Evolutionary conservation across 2,329 filamentous ascomycete species (phyloP), one percentile per base, ranked within the genome.

Genomic region (Colletotrichum lindemuthianum): DNA sequence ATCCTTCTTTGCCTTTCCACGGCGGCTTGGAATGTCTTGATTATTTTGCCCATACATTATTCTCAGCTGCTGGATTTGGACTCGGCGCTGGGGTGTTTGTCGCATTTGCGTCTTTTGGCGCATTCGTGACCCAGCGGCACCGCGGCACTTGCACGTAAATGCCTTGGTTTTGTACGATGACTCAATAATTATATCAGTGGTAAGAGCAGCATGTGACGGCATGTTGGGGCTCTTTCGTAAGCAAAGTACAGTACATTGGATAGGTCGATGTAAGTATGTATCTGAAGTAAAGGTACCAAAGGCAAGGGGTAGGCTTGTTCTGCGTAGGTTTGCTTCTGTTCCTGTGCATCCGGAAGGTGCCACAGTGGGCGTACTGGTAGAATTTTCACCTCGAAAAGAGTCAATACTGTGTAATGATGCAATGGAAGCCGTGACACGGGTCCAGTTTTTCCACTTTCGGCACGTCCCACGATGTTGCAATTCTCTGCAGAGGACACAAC

Each of bases 391-490:
- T 61, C 33, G 33, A 34, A 59, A 64, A 49, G 33, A 43, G 8
- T 49, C 60, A 49, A 39, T 24, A 24, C 24, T 24, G 24, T 24
- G 8, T 16, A 36, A 43, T 33, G 37, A 53, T 54, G 36, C 41
- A 48, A 49, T 37, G 43, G 12, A 7, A 15, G 44, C 61, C 50
- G 33, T 50, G 39, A 47, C 40, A 32, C 45, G 43, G 33, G 4
- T 48, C 50, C 61, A 12, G 12, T 51, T 65, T 65, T 65, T 33
- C 39, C 13, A 57, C 58, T 65, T 65, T 63, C 59, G 47, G 63
- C 58, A 61, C 58, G 58, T 61, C 47, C 61, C 40, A 44, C 45
- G 15, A 63, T 57, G 63, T 57, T 57, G 51, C 47, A 51, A 52
- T 57, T 47, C 33, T 44, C 36, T 33, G 47, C 52, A 47, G 52